These are phyloP conservation scores for Aristolochia contorta DNA, from an alignment of 164 flowering plant genomes.

Conservation along the genomic window DNA sequence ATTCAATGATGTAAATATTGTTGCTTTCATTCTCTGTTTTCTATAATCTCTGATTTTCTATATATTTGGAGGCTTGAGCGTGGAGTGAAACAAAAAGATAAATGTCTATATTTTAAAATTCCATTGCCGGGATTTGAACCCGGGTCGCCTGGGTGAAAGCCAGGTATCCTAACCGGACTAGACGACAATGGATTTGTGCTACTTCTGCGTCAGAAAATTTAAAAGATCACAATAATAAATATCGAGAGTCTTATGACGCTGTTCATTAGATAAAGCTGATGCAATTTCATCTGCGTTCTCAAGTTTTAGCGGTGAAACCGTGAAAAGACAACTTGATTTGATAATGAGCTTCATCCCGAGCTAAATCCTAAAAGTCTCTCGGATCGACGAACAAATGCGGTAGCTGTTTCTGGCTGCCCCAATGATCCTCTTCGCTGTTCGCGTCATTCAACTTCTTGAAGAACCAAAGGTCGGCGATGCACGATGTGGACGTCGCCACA, in stretches of 20 bases:
- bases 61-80: background rate
- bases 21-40: background rate
- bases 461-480: constrained; percentile 38
- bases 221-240: too few species aligned
- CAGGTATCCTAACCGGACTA: constrained; percentile 12
- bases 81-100: background rate
- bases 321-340: too few species aligned
- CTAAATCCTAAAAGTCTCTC: constrained; percentile 35
- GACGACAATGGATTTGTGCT: constrained; percentile 7
- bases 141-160: constrained; percentile 16
- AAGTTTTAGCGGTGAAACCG: too few species aligned
- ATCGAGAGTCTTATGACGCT: too few species aligned
- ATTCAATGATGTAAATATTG: background rate
- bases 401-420: constrained; percentile 9
- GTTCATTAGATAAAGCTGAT: too few species aligned
- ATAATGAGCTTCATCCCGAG: background rate
- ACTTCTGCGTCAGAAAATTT: too few species aligned
- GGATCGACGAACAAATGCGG: constrained; percentile 44
- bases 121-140: constrained; percentile 14
- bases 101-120: too few species aligned
- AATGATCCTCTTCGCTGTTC: constrained; percentile 2
- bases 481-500: constrained; percentile 22
- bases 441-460: constrained; percentile 24
- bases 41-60: background rate
- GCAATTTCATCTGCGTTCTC: too few species aligned